Percentiles rank a stretch among this genome's conserved stretches.
phyloP scores from a whole-genome alignment of 1,284 basidiomycete genomes.

The Laetiporus sulphureus region DNA sequence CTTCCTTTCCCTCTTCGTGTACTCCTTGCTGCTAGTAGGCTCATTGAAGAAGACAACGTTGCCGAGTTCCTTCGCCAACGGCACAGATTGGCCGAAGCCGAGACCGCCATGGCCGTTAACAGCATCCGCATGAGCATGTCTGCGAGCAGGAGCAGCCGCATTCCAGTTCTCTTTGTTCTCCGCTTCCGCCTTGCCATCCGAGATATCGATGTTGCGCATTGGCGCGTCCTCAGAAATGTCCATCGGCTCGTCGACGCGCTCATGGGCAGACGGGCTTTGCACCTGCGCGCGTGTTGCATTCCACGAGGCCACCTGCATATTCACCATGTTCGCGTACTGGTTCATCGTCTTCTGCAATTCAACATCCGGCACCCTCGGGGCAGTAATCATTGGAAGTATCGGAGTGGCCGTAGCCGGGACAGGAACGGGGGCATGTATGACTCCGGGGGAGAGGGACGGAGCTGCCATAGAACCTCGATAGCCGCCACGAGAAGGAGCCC shows the following conservation, averaged over 20 bases:
- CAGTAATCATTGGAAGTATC: conserved; percentile 24
- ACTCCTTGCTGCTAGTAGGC: conserved; percentile 21
- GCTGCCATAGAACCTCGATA: conserved; percentile 3
- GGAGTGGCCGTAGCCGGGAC: conserved; percentile 12
- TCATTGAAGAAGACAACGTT: conserved; percentile 37
- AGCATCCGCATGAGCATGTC: conserved; percentile 3
- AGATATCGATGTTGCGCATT: neutral
- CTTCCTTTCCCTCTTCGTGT: conserved; percentile 44
- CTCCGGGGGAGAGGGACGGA: conserved; percentile 10
- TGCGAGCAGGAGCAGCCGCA: conserved; percentile 1
- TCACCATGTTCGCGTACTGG: conserved; percentile 37
- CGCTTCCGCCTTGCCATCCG: conserved; percentile 6
- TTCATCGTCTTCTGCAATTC: conserved; percentile 37
- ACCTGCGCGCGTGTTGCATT: conserved; percentile 5
- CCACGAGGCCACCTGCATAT: conserved; percentile 28
- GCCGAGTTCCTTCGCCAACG: conserved; percentile 38
- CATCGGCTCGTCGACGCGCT: neutral
- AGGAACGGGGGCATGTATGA: conserved; percentile 19
- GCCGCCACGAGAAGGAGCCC: neutral
- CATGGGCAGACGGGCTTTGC: conserved; percentile 1
- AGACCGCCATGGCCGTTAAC: conserved; percentile 28
- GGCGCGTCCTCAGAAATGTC: neutral
- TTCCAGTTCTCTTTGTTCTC: conserved; percentile 47
- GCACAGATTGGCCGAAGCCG: conserved; percentile 36
- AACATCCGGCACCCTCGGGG: conserved; percentile 34